Conservation (phyloP, 1,284 basidiomycete species). For the Ustilago esculenta region DNA sequence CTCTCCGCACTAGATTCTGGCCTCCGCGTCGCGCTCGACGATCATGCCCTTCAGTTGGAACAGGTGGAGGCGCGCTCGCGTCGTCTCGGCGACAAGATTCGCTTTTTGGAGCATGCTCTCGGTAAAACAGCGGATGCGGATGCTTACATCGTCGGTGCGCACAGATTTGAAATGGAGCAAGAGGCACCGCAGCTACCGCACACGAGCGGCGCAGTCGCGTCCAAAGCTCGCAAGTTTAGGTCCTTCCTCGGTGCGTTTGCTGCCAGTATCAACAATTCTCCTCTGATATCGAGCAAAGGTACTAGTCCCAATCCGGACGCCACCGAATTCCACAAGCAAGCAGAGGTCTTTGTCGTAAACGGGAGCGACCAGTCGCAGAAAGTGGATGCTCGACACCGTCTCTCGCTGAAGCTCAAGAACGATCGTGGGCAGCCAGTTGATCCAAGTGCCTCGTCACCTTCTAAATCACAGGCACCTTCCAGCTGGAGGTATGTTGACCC, state of each 20-base stretch:
- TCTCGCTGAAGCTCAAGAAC: slow-evolving; percentile 23
- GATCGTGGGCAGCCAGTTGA: slow-evolving; percentile 4
- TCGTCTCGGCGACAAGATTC: slow-evolving; percentile 16
- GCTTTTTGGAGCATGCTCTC: slow-evolving; percentile 11
- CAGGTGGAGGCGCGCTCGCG: slow-evolving; percentile 17
- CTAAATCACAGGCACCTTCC: slow-evolving; percentile 16
- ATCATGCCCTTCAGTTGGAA: slow-evolving; percentile 6
- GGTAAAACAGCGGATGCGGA: slow-evolving; percentile 14
- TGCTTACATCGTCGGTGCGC: slow-evolving; percentile 11
- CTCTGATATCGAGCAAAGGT: slow-evolving; percentile 10
- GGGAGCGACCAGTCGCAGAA: neutral
- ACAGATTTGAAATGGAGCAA: slow-evolving; percentile 16
- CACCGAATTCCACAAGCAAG: slow-evolving; percentile 4
- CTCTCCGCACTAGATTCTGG: slow-evolving; percentile 5
- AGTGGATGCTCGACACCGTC: slow-evolving; percentile 5
- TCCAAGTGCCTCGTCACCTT: neutral
- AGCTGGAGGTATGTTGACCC: slow-evolving; percentile 18
- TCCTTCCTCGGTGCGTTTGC: slow-evolving; percentile 36
- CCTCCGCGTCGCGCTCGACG: slow-evolving; percentile 11
- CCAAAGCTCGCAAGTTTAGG: slow-evolving; percentile 35
- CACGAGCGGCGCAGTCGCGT: slow-evolving; percentile 11
- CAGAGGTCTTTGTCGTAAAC: neutral
- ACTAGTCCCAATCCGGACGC: neutral
- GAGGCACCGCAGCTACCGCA: neutral
- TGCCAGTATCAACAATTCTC: slow-evolving; percentile 22